These are phyloP conservation scores for Diaporthe batatas DNA, from an alignment of 2,329 filamentous ascomycete genomes.

Conservation along the genomic window DNA sequence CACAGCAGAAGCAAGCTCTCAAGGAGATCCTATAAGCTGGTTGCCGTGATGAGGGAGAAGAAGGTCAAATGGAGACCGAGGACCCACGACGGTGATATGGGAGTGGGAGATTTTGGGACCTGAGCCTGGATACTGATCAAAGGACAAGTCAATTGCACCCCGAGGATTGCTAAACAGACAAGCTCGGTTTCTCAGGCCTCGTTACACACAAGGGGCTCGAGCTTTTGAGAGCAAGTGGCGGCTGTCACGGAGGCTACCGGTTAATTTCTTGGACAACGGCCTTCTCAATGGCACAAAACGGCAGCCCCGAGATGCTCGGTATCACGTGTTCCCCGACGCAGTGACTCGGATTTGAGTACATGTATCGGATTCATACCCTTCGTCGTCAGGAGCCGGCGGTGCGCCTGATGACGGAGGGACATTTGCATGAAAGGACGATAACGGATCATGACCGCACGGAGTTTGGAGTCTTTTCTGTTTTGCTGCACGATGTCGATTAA, in stretches of 20 bases:
- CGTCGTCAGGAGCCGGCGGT: conserved; percentile 22
- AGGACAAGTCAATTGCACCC: neutral
- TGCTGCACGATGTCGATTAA: conserved; percentile 14
- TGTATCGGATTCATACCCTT: conserved; percentile 6
- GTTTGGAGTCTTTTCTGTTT: conserved; percentile 33
- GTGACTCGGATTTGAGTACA: neutral
- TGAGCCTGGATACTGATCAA: neutral
- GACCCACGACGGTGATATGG: neutral
- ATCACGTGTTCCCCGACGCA: neutral
- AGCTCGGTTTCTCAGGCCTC: conserved; percentile 1
- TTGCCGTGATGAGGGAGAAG: neutral
- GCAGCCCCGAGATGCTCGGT: neutral
- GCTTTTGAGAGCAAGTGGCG: neutral
- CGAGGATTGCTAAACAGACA: neutral
- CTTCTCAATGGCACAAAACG: neutral
- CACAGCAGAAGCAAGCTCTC: conserved; percentile 83
- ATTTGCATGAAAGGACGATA: conserved; percentile 39
- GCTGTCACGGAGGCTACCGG: neutral
- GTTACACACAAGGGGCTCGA: too few relatives aligned
- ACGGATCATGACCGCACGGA: conserved; percentile 42
- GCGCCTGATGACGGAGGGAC: conserved; percentile 11
- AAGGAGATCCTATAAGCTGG: conserved; percentile 78
- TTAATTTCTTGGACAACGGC: neutral
- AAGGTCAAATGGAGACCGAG: neutral
- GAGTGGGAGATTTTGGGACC: conserved; percentile 16